Evolutionary conservation across 2,329 filamentous ascomycete genomes (phyloP), one percentile per base, ranked within the genome.

Genomic region (Zasmidium angulare): DNA sequence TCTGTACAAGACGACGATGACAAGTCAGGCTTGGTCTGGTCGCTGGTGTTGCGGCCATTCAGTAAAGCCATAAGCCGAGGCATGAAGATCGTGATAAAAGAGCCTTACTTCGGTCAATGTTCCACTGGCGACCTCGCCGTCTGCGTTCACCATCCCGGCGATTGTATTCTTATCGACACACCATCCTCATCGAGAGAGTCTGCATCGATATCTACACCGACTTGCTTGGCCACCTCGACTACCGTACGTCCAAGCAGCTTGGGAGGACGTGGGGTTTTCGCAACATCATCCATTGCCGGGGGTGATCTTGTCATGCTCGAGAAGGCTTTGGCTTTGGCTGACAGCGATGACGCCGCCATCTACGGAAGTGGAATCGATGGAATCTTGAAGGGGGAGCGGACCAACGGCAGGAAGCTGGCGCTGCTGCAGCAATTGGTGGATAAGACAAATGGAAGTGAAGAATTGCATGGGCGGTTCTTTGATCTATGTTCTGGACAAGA

Each of bases 231-330:
- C n/a, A 24, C 36, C 24, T 14, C 14, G 24, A 40, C 50, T n/a
- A 43, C 58, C 23, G 48, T 55, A 14, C 56, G 40, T 11, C 12
- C 29, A 20, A 58, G 55, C 31, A 46, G 23, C 71, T 74, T 66
- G 3, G 59, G 60, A 21, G 79, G 79, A 11, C 72, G 74, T 3
- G 79, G 79, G 1, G 65, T 81, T 11, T 81, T 81, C 59, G 77
- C 78, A 0, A 70, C 71, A 0, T 63, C 69, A 22, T 65, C 71
- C 47, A 66, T 81, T 40, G 62, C 59, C 2, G 69, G 73, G 0
- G 78, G 77, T 46, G 74, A 78, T 0, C 46, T 81, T 3, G 67
- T 81, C 19, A 71, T 79, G 11, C 74, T 71, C 31, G 79, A 72
- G 51, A 70, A 70, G 48, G 60, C 68, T 0, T 63, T 69, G 22